Conservation (phyloP, 371 early-diverging fungal species). For the Circinella umbellata region DNA sequence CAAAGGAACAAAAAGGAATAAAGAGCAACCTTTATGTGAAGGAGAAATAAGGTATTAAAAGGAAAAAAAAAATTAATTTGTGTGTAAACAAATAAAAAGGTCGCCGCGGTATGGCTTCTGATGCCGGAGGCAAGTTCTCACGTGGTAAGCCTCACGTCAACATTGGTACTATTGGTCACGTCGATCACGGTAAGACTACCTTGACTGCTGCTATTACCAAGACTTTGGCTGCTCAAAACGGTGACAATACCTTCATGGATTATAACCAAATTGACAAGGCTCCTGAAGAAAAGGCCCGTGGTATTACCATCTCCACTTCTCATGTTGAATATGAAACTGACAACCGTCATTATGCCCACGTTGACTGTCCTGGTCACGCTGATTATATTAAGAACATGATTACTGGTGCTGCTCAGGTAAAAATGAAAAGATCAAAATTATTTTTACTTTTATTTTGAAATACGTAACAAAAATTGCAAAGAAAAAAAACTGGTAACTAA, state of each 20-base stretch:
- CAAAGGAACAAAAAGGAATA: too few species aligned
- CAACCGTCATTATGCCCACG: conserved; percentile 93
- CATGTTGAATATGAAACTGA: conserved; percentile 96
- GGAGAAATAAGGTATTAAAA: neutral
- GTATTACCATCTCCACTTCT: conserved; percentile 96
- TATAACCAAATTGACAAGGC: conserved; percentile 98
- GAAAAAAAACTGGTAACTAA: neutral
- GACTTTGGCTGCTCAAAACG: conserved; percentile 76
- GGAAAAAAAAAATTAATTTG: neutral
- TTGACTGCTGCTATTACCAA: conserved; percentile 99
- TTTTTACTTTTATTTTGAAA: neutral
- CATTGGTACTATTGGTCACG: conserved; percentile 99
- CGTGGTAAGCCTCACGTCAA: conserved; percentile 98
- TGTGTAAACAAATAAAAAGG: conserved; percentile 20
- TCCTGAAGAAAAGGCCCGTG: conserved; percentile 96
- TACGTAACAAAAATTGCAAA: conserved; percentile 18
- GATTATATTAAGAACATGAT: conserved; percentile 99
- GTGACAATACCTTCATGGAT: conserved; percentile 89
- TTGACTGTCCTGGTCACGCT: conserved; percentile 99
- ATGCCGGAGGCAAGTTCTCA: conserved; percentile 60
- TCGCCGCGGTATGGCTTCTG: conserved; percentile 54
- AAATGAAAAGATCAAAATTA: neutral
- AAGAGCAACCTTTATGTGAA: too few species aligned
- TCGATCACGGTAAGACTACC: conserved; percentile 99
- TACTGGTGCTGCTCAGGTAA: conserved; percentile 96